Evolutionary conservation across 2,329 filamentous ascomycete genomes (phyloP).

Genomic region (Sordariomycetes sp.): DNA sequence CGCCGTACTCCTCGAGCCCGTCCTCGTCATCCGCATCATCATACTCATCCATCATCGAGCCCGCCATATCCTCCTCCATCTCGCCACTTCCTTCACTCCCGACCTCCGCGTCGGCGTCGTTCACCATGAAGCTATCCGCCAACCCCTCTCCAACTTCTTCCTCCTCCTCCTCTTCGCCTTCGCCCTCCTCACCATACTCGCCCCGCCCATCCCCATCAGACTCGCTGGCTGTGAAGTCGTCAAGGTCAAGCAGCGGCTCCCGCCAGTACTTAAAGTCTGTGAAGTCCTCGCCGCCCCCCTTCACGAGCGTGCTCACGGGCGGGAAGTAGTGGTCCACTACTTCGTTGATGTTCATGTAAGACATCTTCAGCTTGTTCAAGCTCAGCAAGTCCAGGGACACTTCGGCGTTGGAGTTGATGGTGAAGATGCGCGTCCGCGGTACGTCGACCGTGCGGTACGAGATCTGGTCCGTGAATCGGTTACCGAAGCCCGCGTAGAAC

Average conservation of each 20-base stretch:
- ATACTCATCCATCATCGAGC: conserved; percentile 16
- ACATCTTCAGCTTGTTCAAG: conserved; percentile 91
- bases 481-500: conserved; percentile 96
- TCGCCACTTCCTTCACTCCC: conserved; percentile 10
- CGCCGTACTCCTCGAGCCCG: conserved; percentile 25
- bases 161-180: conserved; percentile 37
- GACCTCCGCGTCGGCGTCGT: conserved; percentile 32
- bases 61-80: conserved; percentile 20
- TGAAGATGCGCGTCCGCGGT: conserved; percentile 88
- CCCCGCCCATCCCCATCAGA: conserved; percentile 18
- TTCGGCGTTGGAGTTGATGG: conserved; percentile 96
- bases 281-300: conserved; percentile 83
- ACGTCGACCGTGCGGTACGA: conserved; percentile 96
- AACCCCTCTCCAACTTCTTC: conserved; percentile 29
- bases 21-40: conserved; percentile 27
- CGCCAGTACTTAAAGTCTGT: conserved; percentile 98
- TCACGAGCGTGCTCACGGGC: conserved; percentile 75
- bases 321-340: conserved; percentile 98
- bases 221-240: conserved; percentile 82
- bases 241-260: conserved; percentile 69
- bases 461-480: conserved; percentile 89
- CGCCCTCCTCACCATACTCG: conserved; percentile 28
- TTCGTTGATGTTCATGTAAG: conserved; percentile 93
- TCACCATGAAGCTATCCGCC: conserved; percentile 45
- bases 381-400: conserved; percentile 83